Base-by-base conservation (phyloP, 2,329 filamentous ascomycete genomes). In the Stagonosporopsis cucurbitacearum region DNA sequence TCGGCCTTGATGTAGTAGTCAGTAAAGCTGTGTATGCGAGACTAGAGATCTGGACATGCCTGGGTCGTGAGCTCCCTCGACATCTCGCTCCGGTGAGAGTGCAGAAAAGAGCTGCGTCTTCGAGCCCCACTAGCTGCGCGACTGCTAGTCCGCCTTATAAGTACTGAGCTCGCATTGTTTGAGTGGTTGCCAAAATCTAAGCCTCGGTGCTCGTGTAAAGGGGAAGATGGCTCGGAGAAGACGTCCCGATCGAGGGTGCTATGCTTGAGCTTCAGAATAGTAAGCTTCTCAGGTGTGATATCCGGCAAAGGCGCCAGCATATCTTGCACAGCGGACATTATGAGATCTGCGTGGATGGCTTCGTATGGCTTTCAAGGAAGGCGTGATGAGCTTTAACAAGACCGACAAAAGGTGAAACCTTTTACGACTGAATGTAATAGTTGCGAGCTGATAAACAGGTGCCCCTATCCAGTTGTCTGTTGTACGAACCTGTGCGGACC, bases 81-180 rank as follows among this genome's bases (percentile, higher is more conserved):
- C 59, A 67, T 67, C 47, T 65, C 60, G 42, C 59, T 64, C 17
- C 63, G 66, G 47, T 70, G 65, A 3, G 64, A 67, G 33, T 64
- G 59, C 23, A 67, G 40, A 45, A 68, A 69, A 4, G 58, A 64
- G 50, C 60, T 66, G 12, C 61, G 50, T 39, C 65, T 62, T 20
- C 63, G 66, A n/a, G 55, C 59, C 22, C 56, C 50, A 44, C 54
- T 67, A 15, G 58, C 50, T 23, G 60, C 60, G 22, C 65, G 65
- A 33, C 54, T 61, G 13, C 59, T 60, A 4, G 37, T 47, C n/a
- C 62, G 58, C 17, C 59, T 57, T 12, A 59, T 56, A 19, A 68
- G 8, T 11, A 60, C 56, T 22, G 56, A 62, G 28, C 30, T 56
- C 28, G 42, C 37, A 13, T 50, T 56, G 42, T 50, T 56, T n/a